These are phyloP conservation scores for Phlegmacium glaucopus DNA, from an alignment of 768 basidiomycete genomes.

Conservation along the genomic window DNA sequence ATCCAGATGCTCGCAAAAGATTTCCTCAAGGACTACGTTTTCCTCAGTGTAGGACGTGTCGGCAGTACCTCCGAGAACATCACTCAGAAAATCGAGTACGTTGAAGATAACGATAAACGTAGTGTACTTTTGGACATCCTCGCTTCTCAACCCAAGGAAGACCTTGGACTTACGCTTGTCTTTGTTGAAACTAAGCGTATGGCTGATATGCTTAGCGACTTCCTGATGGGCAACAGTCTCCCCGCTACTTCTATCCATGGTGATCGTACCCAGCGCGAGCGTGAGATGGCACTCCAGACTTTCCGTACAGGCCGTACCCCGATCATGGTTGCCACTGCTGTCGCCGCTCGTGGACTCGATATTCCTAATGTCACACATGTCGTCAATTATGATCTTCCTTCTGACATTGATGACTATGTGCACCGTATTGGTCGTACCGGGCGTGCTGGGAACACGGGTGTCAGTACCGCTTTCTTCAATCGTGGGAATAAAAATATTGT, in stretches of 20 bases:
- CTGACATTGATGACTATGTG: constrained; percentile 98
- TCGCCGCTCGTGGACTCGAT: constrained; percentile 97
- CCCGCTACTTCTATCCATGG: constrained; percentile 97
- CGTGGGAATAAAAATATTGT: constrained; percentile 91
- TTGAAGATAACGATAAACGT: constrained; percentile 96
- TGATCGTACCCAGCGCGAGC: constrained; percentile 96
- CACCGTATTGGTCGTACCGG: constrained; percentile 98
- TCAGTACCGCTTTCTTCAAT: constrained; percentile 95
- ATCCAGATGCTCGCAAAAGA: constrained; percentile 96
- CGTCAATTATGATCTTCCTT: constrained; percentile 96
- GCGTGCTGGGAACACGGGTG: constrained; percentile 97
- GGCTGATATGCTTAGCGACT: constrained; percentile 98
- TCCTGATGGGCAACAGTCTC: constrained; percentile 78
- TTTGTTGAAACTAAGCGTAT: constrained; percentile 99
- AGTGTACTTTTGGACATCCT: constrained; percentile 95
- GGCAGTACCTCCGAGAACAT: constrained; percentile 99
- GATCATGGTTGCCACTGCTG: constrained; percentile 96
- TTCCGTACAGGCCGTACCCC: constrained; percentile 96
- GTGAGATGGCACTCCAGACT: constrained; percentile 91
- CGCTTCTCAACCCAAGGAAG: constrained; percentile 63
- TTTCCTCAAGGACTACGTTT: constrained; percentile 98
- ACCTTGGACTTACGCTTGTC: constrained; percentile 80
- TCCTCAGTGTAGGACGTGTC: constrained; percentile 97
- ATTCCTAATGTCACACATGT: constrained; percentile 99
- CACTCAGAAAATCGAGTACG: constrained; percentile 98